Base-by-base conservation (phyloP, 2,329 filamentous ascomycete genomes). In the Neofusicoccum sp. region DNA sequence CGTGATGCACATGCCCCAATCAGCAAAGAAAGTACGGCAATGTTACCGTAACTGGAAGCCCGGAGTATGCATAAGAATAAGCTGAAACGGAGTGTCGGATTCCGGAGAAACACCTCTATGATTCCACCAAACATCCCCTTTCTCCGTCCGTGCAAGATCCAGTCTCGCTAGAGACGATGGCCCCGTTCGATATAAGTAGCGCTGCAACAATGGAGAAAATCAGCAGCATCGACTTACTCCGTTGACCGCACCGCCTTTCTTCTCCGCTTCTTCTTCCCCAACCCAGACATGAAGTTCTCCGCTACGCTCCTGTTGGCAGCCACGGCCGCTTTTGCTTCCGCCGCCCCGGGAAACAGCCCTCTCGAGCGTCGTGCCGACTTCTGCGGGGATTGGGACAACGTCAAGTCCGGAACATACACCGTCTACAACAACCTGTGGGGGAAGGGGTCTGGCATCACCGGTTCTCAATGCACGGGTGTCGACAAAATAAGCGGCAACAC, bases 351-450 rank as follows among this genome's bases (percentile, higher is more conserved):
- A 3, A 68, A 66, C 7, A 22, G 22, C 22, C 22, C 54, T 6
- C 41, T 74, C 8, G 66, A 73, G 52, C 73, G 73, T 62, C 70
- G 73, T 36, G 70, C 73, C 33, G 72, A 74, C 64, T 73, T 66
- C 62, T 75, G 73, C 58, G 73, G 70, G 0, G 68, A 74, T 50
- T 74, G 72, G 71, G 73, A 72, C 58, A 69, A 56, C 37, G 33
- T 65, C 28, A 66, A 71, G 14, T 69, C 66, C 3, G 73, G 72
- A 1, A 6, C 64, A 2, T 75, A 74, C 66, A 74, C 73, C 3
- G 61, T 71, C 44, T 75, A 75, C 69, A 73, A 75, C 64, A 76
- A 81, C 71, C 76, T 81, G 39, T 83, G 80, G 81, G 79, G 79
- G 64, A 64, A 70, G 36, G 6, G 6, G 8, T 59, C 69, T 37